These are phyloP conservation scores for Hsuehochloa calcarea DNA, from an alignment of 176 grass and related monocot species.

Conservation along the genomic window DNA sequence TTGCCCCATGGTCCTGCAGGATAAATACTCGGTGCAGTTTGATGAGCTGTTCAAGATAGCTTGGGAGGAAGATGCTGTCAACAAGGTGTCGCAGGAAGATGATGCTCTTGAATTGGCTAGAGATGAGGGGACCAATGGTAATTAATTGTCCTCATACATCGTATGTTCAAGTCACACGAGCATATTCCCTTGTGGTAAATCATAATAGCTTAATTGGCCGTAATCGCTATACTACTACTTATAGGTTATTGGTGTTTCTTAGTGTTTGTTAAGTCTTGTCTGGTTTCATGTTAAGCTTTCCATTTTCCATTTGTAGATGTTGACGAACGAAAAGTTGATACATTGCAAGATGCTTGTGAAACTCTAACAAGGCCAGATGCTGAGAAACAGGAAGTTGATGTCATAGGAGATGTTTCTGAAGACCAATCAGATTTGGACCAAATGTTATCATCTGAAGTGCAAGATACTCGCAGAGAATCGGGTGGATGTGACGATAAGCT, in stretches of 20 bases:
- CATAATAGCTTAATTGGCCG: conserved; percentile 9
- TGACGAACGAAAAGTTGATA: conserved; percentile 24
- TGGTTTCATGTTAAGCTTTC: conserved; percentile 1
- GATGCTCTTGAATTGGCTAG: conserved; percentile 40
- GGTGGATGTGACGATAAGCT: conserved; percentile 35
- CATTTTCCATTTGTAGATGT: conserved; percentile 32
- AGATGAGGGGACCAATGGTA: conserved; percentile 42
- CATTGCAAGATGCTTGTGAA: conserved; percentile 30
- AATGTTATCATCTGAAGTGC: conserved; percentile 45
- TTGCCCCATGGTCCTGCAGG: conserved; percentile 43
- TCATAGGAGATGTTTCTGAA: conserved; percentile 40
- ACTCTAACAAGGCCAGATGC: conserved; percentile 9
- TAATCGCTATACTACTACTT: conserved; percentile 13
- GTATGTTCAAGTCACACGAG: conserved; percentile 12
- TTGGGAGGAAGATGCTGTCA: conserved; percentile 63
- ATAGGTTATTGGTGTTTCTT: conserved; percentile 10
- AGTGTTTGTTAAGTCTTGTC: conserved; percentile 3
- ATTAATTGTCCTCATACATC: conserved; percentile 18
- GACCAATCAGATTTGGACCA: conserved; percentile 56
- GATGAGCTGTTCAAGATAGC: conserved; percentile 97
- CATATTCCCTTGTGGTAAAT: conserved; percentile 11
- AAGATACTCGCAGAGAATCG: conserved; percentile 35
- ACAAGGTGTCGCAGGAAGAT: conserved; percentile 44
- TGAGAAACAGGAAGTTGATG: conserved; percentile 39
- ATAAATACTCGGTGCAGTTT: conserved; percentile 76